Evolutionary conservation across 1,139 yeast species (phyloP).

Genomic region (Sugiyamaella neomexicana): DNA sequence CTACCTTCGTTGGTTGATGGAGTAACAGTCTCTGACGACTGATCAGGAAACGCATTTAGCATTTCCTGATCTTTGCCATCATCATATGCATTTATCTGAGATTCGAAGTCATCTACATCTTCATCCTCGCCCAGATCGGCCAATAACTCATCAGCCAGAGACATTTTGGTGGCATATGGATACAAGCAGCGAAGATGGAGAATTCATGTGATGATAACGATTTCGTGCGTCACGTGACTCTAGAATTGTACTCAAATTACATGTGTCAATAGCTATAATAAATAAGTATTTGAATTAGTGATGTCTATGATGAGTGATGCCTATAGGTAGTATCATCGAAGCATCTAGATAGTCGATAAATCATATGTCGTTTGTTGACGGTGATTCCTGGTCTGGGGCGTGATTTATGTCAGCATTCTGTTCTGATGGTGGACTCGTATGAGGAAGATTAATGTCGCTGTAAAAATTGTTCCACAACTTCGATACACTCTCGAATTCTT

Average conservation of each 20-base stretch:
- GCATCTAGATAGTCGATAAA: background rate
- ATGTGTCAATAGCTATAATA: too few relatives aligned
- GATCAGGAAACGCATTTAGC: conserved; percentile 8
- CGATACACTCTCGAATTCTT: conserved; percentile 54
- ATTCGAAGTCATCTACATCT: conserved; percentile 22
- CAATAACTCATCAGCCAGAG: conserved; percentile 43
- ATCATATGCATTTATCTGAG: conserved; percentile 17
- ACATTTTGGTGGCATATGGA: conserved; percentile 25
- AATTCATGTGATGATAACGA: background rate
- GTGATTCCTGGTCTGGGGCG: background rate
- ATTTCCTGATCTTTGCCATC: conserved; percentile 20
- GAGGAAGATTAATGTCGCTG: conserved; percentile 38
- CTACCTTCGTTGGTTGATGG: conserved; percentile 1
- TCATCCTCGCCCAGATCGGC: conserved; percentile 41
- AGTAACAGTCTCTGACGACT: background rate
- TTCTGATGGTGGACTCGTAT: background rate
- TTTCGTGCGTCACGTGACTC: background rate
- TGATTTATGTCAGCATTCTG: background rate
- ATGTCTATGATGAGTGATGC: too few relatives aligned
- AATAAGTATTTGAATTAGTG: too few relatives aligned
- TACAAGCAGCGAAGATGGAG: background rate
- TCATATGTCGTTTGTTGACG: background rate
- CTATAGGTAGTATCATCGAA: too few relatives aligned
- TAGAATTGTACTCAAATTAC: too few relatives aligned
- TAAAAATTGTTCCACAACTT: conserved; percentile 53